Evolutionary conservation across 2,329 filamentous ascomycete genomes (phyloP), one percentile per base, ranked within the genome.

Genomic region (Teratosphaeriaceae sp.): DNA sequence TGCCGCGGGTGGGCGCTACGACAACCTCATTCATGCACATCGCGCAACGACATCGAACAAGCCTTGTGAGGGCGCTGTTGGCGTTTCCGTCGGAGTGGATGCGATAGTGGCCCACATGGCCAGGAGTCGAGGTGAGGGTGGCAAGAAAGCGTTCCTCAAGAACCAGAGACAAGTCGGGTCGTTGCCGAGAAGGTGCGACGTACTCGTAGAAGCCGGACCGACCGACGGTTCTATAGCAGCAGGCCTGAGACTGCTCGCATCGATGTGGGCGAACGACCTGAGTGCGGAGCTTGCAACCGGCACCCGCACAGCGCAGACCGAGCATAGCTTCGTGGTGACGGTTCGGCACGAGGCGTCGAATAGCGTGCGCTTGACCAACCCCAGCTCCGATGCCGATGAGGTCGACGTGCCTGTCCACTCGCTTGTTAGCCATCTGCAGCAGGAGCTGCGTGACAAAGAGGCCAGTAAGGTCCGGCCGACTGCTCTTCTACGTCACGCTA

Each of bases 1-100:
- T 58, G 92, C 90, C 5, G 92, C 89, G 23, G 92, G 94, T 39
- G 92, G 92, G 2, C 80, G 92, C 38, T 98, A 98, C 61, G 94
- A 98, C 61, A 80, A 80, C 37, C 70, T 98, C 16, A 90, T 98
- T 51, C 81, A 82, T 60, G 85, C 94, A 47, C 85, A 94, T 58
- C 78, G 82, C 11, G 33, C 42, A 4, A 44, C 44, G 29, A 54
- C 55, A 38, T 18, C 15, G 4, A 31, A 23, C 13, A 41, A 29
- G 11, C 8, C 29, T n/a, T 40, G 35, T 33, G 22, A 20, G 4
- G 64, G 57, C 59, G 90, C 88, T 4, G 92, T 97, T 9, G 92
- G 94, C 1, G 90, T 97, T 60, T 94, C 88, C 57, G 70, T 97
- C 30, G 85, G 85, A 19, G 94, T 89, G 80, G 89, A 96, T 56